phyloP scores from a whole-genome alignment of 2,329 filamentous ascomycete species.

The Nemania bipapillata region DNA sequence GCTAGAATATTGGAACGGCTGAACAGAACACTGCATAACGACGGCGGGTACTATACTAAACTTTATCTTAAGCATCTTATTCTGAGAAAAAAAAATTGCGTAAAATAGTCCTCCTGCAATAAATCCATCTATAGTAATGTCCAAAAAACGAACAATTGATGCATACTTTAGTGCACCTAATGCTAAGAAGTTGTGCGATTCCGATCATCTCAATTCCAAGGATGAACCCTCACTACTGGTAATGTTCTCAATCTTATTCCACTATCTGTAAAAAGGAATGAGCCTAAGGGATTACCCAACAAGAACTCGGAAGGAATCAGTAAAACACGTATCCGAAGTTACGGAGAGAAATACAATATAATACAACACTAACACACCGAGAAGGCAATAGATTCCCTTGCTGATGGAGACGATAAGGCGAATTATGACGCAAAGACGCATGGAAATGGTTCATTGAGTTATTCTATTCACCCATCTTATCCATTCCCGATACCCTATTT shows the following conservation, averaged over 20 bases:
- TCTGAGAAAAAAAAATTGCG: too few species aligned
- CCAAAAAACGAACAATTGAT: conserved; percentile 72
- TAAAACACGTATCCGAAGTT: neutral
- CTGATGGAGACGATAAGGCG: neutral
- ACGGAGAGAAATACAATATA: neutral
- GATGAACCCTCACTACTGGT: conserved; percentile 5
- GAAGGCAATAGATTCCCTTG: neutral
- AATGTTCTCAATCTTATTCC: neutral
- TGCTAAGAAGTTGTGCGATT: conserved; percentile 52
- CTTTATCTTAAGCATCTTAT: too few species aligned
- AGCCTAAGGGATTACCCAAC: too few species aligned
- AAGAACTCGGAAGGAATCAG: too few species aligned
- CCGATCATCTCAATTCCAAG: conserved; percentile 47
- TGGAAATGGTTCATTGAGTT: conserved; percentile 39
- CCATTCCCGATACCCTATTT: conserved; percentile 63
- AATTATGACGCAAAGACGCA: neutral
- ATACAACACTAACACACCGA: neutral
- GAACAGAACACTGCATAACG: too few species aligned
- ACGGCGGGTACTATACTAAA: too few species aligned
- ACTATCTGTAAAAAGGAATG: neutral
- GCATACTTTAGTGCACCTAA: conserved; percentile 69
- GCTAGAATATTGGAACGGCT: too few species aligned
- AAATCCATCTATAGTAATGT: conserved; percentile 42
- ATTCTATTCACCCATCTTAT: conserved; percentile 59
- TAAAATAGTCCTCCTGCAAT: too few species aligned